Base-by-base conservation (phyloP, 371 early-diverging fungal genomes). In the Blakeslea trispora region DNA sequence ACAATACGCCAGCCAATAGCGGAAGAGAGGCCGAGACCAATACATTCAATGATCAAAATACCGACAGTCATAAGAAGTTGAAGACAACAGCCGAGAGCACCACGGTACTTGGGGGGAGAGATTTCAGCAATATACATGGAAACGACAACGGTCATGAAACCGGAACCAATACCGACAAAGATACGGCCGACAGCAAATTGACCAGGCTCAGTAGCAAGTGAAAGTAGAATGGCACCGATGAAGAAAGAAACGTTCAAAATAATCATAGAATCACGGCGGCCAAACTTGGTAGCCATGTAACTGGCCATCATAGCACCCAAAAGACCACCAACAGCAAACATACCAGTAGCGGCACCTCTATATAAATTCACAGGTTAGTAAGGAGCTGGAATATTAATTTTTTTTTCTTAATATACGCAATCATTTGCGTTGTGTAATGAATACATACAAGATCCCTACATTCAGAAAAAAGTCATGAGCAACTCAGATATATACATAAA, bases 61-160 rank as follows among this genome's bases (percentile, higher is more conserved):
- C 94, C 95, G 42, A 86, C 51, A 34, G 91, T 86, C 52, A 92
- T 71, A 17, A 90, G 81, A 50, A 93, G 73, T 71, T 94, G 94
- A 55, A 93, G 83, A 50, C 86, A 72, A 23, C 91, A 79, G 23
- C 82, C 81, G 43, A 91, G 71, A n/a, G 83, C 76, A 31, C 94
- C 96, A 63, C 93, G 83, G 19, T 69, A 69, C n/a, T 79, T 71
- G 1, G 81, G 75, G 3, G 94, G 91, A 4, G 93, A 66, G 44
- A 94, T 85, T 66, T 94, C 92, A 18, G 86, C 84, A 37, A 95
- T 81, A 59, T 95, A 96, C 24, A 86, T 81, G 5, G 93, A 85
- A 4, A 91, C 86, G 14, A 85, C 85, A 37, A 86, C 89, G 44
- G 91, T 88, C 51, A 88, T 85, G 14, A 89, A 74, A 22, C 96